A percentile compares a stretch with the other conserved stretches of the same genome.
Evolutionary conservation across 1,284 basidiomycete species (phyloP).

Genomic region (Trametes sp.): DNA sequence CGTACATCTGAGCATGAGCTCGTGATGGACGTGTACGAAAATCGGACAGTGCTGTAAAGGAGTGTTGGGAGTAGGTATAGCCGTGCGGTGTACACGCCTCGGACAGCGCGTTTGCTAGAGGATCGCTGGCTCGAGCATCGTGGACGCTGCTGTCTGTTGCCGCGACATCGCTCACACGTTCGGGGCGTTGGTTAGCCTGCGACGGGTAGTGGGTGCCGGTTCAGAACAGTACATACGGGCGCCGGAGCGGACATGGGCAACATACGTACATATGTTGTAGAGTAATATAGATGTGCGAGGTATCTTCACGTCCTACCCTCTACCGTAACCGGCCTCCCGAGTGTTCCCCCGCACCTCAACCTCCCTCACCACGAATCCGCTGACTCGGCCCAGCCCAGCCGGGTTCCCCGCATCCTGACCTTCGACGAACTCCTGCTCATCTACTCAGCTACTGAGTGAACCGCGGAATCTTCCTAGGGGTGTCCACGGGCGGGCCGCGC

Average conservation of each 20-base stretch:
- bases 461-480: background rate
- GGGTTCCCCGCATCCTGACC: too few relatives aligned
- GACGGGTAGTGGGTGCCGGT: too few relatives aligned
- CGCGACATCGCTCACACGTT: background rate
- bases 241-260: background rate
- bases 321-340: background rate
- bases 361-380: too few relatives aligned
- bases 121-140: background rate
- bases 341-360: background rate
- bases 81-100: background rate
- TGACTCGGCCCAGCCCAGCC: too few relatives aligned
- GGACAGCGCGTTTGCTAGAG: background rate
- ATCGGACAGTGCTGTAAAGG: background rate
- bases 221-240: background rate
- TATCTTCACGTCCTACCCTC: background rate
- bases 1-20: slow-evolving; percentile 28
- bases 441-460: background rate
- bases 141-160: background rate
- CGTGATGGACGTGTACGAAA: background rate
- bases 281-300: slow-evolving; percentile 17
- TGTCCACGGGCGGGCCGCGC: background rate
- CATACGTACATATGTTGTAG: slow-evolving; percentile 13
- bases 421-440: too few relatives aligned
- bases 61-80: background rate
- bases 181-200: background rate